Conservation (phyloP, 108 stramenopile genomes). For the Phaeodactylum tricornutum region DNA sequence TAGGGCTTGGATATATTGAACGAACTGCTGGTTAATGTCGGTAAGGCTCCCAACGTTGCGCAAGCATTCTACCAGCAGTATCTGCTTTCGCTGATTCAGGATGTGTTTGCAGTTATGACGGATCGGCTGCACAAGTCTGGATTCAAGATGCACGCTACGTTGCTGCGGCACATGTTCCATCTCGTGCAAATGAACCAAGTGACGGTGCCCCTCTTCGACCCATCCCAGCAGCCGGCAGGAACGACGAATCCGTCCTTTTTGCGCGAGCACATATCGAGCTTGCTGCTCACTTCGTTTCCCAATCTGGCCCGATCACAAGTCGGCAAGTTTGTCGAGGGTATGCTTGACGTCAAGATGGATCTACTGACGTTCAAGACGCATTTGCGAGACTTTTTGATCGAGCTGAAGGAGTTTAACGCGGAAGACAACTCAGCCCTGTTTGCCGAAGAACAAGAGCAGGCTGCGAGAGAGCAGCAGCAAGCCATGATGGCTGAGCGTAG, state of each 20-base stretch:
- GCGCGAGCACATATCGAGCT: slow-evolving; percentile 82
- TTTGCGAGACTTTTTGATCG: slow-evolving; percentile 96
- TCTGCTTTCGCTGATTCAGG: slow-evolving; percentile 91
- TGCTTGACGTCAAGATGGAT: slow-evolving; percentile 95
- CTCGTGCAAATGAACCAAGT: slow-evolving; percentile 92
- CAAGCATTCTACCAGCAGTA: slow-evolving; percentile 97
- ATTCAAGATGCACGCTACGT: slow-evolving; percentile 97
- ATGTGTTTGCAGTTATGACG: slow-evolving; percentile 97
- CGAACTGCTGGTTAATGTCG: slow-evolving; percentile 91
- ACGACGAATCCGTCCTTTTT: slow-evolving; percentile 85
- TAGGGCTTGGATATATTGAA: slow-evolving; percentile 90
- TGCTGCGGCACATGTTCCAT: slow-evolving; percentile 94
- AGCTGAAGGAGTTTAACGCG: slow-evolving; percentile 94
- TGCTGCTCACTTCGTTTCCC: slow-evolving; percentile 89
- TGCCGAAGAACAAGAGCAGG: slow-evolving; percentile 82
- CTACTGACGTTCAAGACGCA: slow-evolving; percentile 95
- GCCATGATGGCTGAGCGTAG: slow-evolving; percentile 65
- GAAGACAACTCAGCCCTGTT: slow-evolving; percentile 96
- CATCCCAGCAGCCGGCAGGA: slow-evolving; percentile 55
- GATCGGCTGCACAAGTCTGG: slow-evolving; percentile 97
- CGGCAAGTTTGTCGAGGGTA: slow-evolving; percentile 89
- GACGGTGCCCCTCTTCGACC: slow-evolving; percentile 89
- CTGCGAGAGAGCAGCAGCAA: slow-evolving; percentile 48
- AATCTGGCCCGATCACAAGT: slow-evolving; percentile 90
- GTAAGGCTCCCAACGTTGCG: slow-evolving; percentile 77